Evolutionary conservation across 2,329 filamentous ascomycete species (phyloP).

Genomic region (Fusarium beomiforme): DNA sequence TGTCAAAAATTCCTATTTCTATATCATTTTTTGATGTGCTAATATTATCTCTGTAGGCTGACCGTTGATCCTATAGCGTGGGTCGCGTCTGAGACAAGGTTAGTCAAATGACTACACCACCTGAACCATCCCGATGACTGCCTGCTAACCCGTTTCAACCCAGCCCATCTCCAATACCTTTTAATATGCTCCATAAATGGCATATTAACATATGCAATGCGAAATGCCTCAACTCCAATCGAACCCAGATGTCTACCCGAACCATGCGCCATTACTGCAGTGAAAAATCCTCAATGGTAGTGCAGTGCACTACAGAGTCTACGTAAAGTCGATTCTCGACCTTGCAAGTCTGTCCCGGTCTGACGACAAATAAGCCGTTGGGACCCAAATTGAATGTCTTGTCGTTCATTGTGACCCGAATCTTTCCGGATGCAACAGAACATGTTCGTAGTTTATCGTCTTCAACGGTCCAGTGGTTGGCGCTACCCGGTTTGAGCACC

Average conservation of each 20-base stretch:
- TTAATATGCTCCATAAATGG: background rate
- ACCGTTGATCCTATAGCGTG: slow-evolving; percentile 14
- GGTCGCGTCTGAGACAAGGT: slow-evolving; percentile 31
- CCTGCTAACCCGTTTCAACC: background rate
- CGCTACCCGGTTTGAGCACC: slow-evolving; percentile 52
- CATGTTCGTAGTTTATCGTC: slow-evolving; percentile 50
- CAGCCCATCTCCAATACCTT: background rate
- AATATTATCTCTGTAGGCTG: slow-evolving; percentile 15
- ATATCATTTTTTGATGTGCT: slow-evolving; percentile 10
- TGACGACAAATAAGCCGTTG: slow-evolving; percentile 57
- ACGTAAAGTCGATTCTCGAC: slow-evolving; percentile 57
- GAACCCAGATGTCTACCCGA: background rate
- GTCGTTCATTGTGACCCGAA: slow-evolving; percentile 50
- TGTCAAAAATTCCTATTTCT: background rate
- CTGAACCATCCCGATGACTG: slow-evolving; percentile 26
- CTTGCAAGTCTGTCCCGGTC: slow-evolving; percentile 49
- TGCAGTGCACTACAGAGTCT: slow-evolving; percentile 56
- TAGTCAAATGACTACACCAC: slow-evolving; percentile 34
- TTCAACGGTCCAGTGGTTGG: slow-evolving; percentile 45
- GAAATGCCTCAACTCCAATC: slow-evolving; percentile 6
- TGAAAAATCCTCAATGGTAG: slow-evolving; percentile 44
- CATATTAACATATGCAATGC: background rate
- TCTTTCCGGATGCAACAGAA: slow-evolving; percentile 54
- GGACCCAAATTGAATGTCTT: slow-evolving; percentile 54
- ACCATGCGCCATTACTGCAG: slow-evolving; percentile 7